Conservation (phyloP, 208 protist genomes). For the Leptomonas seymouri region DNA sequence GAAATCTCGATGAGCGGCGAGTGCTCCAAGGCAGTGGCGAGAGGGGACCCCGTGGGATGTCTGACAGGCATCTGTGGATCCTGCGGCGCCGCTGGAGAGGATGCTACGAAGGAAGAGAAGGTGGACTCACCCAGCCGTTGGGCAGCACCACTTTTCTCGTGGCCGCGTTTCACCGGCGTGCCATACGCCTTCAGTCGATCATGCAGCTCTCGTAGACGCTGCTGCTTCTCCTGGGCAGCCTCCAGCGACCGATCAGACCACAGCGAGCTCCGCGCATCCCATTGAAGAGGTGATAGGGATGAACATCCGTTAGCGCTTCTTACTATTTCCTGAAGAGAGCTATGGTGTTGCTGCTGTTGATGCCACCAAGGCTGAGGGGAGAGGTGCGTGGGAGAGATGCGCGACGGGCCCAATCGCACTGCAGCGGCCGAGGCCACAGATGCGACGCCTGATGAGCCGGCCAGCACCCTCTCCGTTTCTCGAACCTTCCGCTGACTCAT, state of each 20-base stretch:
- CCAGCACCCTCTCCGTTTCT: slow-evolving; percentile 65
- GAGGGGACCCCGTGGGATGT: not conserved
- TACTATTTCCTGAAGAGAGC: not conserved
- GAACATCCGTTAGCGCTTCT: not conserved
- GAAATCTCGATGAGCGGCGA: slow-evolving; percentile 32
- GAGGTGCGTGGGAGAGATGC: not conserved
- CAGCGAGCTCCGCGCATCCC: not conserved
- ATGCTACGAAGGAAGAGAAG: not conserved
- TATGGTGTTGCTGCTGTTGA: not conserved
- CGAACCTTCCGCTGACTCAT: slow-evolving; percentile 63
- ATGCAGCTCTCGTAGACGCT: slow-evolving; percentile 22
- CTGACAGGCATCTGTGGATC: not conserved
- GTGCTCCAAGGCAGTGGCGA: not conserved
- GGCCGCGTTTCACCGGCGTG: not conserved
- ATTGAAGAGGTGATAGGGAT: not conserved
- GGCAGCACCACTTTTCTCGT: not conserved
- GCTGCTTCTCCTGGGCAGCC: slow-evolving; percentile 5
- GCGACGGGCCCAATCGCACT: not conserved
- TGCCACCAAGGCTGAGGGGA: not conserved
- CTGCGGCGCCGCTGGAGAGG: not conserved
- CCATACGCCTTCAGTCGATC: slow-evolving; percentile 22
- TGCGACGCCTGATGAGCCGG: slow-evolving; percentile 6
- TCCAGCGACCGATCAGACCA: not conserved
- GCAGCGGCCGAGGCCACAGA: not conserved
- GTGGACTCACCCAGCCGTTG: not conserved